phyloP scores from a whole-genome alignment of 345 rosid species.

The Brassica juncea region DNA sequence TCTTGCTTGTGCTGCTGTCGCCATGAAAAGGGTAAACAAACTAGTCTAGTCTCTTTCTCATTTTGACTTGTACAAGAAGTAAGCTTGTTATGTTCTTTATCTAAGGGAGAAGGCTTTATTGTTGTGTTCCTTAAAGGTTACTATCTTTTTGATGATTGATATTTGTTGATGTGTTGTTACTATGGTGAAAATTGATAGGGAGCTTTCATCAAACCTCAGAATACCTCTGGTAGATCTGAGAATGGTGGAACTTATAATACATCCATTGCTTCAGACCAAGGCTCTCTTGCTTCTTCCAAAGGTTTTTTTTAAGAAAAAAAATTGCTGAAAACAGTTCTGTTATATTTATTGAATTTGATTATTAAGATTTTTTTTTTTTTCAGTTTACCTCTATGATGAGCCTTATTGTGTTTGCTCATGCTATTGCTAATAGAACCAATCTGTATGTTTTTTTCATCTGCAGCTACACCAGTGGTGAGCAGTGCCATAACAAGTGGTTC shows the following conservation, averaged over 20 bases:
- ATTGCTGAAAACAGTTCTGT: too few relatives aligned
- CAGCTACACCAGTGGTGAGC: conserved; percentile 46
- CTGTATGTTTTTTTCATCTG: conserved; percentile 36
- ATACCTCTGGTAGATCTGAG: conserved; percentile 53
- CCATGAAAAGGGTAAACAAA: conserved; percentile 55
- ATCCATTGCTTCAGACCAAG: conserved; percentile 50
- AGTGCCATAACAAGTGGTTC: conserved; percentile 71
- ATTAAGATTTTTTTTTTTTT: neutral
- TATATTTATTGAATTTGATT: too few relatives aligned
- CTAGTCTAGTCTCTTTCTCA: neutral
- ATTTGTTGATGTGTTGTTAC: neutral
- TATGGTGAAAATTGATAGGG: conserved; percentile 49
- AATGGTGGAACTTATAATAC: conserved; percentile 55
- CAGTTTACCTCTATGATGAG: neutral
- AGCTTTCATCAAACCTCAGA: conserved; percentile 58
- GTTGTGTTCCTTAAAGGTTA: neutral
- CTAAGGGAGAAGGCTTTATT: too few relatives aligned
- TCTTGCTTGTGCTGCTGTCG: conserved; percentile 80
- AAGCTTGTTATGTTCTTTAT: neutral
- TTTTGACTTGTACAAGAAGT: too few relatives aligned
- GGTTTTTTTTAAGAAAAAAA: conserved; percentile 35
- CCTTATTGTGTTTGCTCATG: neutral
- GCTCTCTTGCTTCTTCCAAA: conserved; percentile 63
- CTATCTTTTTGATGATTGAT: neutral
- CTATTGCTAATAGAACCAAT: conserved; percentile 28